Evolutionary conservation across 495 filamentous ascomycete genomes (phyloP).

Genomic region (Penicillium paxilli): DNA sequence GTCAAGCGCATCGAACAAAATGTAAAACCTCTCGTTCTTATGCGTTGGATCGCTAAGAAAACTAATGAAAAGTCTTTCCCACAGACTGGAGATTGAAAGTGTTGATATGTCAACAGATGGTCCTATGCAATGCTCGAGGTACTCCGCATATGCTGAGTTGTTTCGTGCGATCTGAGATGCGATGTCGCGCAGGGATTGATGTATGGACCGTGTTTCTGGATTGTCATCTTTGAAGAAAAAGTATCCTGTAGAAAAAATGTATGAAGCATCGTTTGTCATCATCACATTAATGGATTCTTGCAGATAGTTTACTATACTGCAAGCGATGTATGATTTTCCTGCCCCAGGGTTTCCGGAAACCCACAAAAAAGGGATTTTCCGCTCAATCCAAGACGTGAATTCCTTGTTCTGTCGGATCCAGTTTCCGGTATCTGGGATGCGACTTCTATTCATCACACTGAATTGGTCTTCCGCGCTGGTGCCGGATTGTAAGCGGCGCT

Average conservation of each 20-base stretch:
- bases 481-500: background rate
- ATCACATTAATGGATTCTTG: background rate
- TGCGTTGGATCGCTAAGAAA: slow-evolving; percentile 18
- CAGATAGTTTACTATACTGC: slow-evolving; percentile 23
- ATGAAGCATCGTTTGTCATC: slow-evolving; percentile 9
- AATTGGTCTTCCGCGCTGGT: slow-evolving; percentile 10
- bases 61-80: slow-evolving; percentile 27
- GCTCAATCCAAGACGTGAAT: slow-evolving; percentile 26
- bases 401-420: slow-evolving; percentile 30
- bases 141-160: slow-evolving; percentile 28
- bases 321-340: slow-evolving; percentile 31
- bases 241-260: slow-evolving; percentile 21
- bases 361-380: slow-evolving; percentile 27
- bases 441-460: slow-evolving; percentile 20
- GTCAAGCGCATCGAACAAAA: slow-evolving; percentile 37
- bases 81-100: slow-evolving; percentile 23
- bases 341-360: slow-evolving; percentile 29
- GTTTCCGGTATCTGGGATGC: slow-evolving; percentile 31
- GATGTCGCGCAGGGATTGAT: slow-evolving; percentile 26
- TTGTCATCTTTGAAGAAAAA: slow-evolving; percentile 36
- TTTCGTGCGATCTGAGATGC: slow-evolving; percentile 30
- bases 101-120: slow-evolving; percentile 19
- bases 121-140: slow-evolving; percentile 12
- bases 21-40: slow-evolving; percentile 19
- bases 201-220: slow-evolving; percentile 21